phyloP scores from a whole-genome alignment of 495 filamentous ascomycete genomes.

The Chaetomidium leptoderma region DNA sequence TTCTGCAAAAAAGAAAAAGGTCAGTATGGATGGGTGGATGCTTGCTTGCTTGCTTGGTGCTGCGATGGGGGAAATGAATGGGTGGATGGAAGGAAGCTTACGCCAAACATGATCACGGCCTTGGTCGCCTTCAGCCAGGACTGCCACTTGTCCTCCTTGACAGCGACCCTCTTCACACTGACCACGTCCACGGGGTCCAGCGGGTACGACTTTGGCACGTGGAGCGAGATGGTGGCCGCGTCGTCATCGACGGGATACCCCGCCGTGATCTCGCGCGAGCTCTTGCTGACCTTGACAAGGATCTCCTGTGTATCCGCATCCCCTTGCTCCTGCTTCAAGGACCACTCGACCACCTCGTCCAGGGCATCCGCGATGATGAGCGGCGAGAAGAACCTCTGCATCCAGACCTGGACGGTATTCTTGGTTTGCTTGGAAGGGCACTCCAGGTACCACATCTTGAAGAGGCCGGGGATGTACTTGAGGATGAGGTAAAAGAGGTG shows the following conservation, averaged over 20 bases:
- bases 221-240: conserved; percentile 69
- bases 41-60: no score
- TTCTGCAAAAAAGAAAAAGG: conserved; percentile 44
- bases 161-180: conserved; percentile 73
- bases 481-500: conserved; percentile 83
- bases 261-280: conserved; percentile 69
- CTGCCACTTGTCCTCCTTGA: conserved; percentile 86
- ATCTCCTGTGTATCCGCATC: conserved; percentile 67
- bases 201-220: conserved; percentile 75
- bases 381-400: conserved; percentile 79
- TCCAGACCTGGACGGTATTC: conserved; percentile 72
- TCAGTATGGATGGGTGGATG: not conserved
- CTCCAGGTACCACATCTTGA: conserved; percentile 84
- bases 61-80: not conserved
- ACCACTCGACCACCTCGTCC: conserved; percentile 68
- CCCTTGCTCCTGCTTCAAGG: conserved; percentile 47
- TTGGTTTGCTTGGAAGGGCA: conserved; percentile 69
- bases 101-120: conserved; percentile 85
- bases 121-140: conserved; percentile 80
- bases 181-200: conserved; percentile 71
- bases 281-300: conserved; percentile 63
- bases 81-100: conserved; percentile 29
- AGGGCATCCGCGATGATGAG: conserved; percentile 69
- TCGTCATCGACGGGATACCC: conserved; percentile 86
- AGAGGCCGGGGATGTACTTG: conserved; percentile 67